Evolutionary conservation across 148 eudicot species (phyloP), one percentile per base, ranked within the genome.

Genomic region (Amaranthus cruentus): DNA sequence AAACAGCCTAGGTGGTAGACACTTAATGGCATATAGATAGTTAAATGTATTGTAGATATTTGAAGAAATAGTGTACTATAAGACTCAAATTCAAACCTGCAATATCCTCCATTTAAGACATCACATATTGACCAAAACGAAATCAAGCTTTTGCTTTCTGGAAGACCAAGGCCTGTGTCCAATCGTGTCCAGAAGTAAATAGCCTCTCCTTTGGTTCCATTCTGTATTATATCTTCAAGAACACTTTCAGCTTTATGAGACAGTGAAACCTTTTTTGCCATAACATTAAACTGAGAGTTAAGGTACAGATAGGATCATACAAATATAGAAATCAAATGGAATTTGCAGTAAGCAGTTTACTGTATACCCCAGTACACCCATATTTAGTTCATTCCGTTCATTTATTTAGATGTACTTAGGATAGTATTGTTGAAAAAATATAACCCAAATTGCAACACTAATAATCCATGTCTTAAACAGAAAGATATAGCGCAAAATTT

Each of bases 111-210:
- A 84, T 95, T 95, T 62, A 91, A 80, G 83, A 88, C 81, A 75
- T 95, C 97, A 85, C 98, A 91, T 74, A 83, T 84, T 61, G 97
- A 88, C 98, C 98, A 95, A 84, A 95, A 95, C 15, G 90, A 84
- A 79, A 75, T 84, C 58, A 69, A 79, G 73, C 84, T 78, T 75
- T 82, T 87, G 75, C 75, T 84, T 82, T 79, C 81, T 7, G 72
- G 64, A 74, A 69, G 69, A 53, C 88, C 97, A 72, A 75, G 80
- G 74, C 86, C 88, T 77, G 83, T 79, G 80, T 80, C 84, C 72
- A 91, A 65, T 42, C 76, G 77, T 43, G 88, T 83, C 98, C 98
- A 95, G 77, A 88, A 95, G 84, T 90, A 95, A 49, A 95, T 76
- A 21, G 85, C 86, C 74, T 91, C 97, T 66, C 98, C 97, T 77